These are phyloP conservation scores for Galium porrigens DNA, from an alignment of 305 asterid species.

Conservation along the genomic window DNA sequence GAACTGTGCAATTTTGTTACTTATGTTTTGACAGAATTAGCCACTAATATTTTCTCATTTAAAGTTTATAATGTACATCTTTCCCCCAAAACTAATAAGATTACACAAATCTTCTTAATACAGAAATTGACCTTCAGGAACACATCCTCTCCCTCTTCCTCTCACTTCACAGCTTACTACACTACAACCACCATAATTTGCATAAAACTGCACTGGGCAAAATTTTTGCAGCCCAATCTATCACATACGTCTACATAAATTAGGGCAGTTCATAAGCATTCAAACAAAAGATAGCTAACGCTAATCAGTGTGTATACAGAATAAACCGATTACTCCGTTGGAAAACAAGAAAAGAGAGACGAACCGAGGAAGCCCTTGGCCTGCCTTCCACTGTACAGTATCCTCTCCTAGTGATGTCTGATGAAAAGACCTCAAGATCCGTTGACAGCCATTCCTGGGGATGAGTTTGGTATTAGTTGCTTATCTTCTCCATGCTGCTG, in stretches of 20 bases:
- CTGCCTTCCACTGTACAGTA: constrained; percentile 54
- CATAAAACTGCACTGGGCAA: constrained; percentile 17
- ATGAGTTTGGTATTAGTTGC: constrained; percentile 39
- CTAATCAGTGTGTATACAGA: constrained; percentile 17
- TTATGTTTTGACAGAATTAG: background rate
- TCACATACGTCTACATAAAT: constrained; percentile 11
- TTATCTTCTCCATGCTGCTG: constrained; percentile 34
- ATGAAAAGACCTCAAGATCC: constrained; percentile 39
- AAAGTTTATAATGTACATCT: constrained; percentile 13
- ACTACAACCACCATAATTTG: constrained; percentile 8
- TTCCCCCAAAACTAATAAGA: constrained; percentile 8
- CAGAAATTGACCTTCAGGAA: constrained; percentile 10
- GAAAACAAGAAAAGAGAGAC: constrained; percentile 1
- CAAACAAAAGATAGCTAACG: constrained; percentile 13
- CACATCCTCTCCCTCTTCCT: background rate
- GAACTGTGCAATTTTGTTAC: background rate
- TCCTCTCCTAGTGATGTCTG: constrained; percentile 30
- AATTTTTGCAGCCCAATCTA: constrained; percentile 17
- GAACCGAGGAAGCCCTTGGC: constrained; percentile 2
- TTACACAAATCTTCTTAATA: constrained; percentile 11
- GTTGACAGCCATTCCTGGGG: constrained; percentile 73
- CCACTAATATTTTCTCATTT: constrained; percentile 1
- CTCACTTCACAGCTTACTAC: constrained; percentile 11
- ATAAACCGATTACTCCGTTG: constrained; percentile 12
- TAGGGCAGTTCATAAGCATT: constrained; percentile 4